Base-by-base conservation (phyloP, 2,329 filamentous ascomycete species). In the Aspergillus glaucus region DNA sequence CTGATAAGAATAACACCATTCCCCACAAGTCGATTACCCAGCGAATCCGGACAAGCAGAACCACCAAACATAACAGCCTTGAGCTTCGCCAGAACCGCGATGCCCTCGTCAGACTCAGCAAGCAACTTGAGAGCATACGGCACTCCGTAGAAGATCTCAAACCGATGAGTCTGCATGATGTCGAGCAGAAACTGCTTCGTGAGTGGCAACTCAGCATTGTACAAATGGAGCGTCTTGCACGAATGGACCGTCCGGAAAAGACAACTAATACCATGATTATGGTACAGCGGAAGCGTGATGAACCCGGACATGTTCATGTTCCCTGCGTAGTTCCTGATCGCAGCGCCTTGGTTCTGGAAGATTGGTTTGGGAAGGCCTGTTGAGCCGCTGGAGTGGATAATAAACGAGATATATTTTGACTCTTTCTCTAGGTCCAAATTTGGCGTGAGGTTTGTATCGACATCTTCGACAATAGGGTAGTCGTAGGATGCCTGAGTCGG, bases 321-420 rank as follows among this genome's bases (percentile, higher is more conserved):
- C 9, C 67, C 69, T 0, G 61, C 57, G 10, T 75, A 78, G 46
- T 78, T 79, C 7, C 69, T 68, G 7, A 83, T 62, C 6, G 72
- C 74, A 10, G 75, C 71, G 8, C 63, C 60, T 46, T 85, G 79
- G 1, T 75, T 79, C 44, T 81, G 76, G 50, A 74, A 80, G 42
- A 85, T 83, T 0, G 81, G 80, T 52, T 85, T 85, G 0, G 82
- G 82, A 0, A 84, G 68, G 0, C 81, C 81, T 0, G 82, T 84
- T 0, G 77, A 81, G 6, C 82, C 81, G 15, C 70, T 73, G 2
- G 74, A 76, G 54, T 78, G 75, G n/a, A 79, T 68, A 44, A 74
- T 76, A 68, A 64, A 71, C 2, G 61, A 66, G 48, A 69, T 62
- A 57, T 69, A 63, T 15, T 54, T 61, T 44, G 64, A 62, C 48